A percentile compares a stretch with the other conserved stretches of the same genome.
These are phyloP conservation scores for Delitschia confertaspora DNA, from an alignment of 495 filamentous ascomycete genomes.

Conservation along the genomic window DNA sequence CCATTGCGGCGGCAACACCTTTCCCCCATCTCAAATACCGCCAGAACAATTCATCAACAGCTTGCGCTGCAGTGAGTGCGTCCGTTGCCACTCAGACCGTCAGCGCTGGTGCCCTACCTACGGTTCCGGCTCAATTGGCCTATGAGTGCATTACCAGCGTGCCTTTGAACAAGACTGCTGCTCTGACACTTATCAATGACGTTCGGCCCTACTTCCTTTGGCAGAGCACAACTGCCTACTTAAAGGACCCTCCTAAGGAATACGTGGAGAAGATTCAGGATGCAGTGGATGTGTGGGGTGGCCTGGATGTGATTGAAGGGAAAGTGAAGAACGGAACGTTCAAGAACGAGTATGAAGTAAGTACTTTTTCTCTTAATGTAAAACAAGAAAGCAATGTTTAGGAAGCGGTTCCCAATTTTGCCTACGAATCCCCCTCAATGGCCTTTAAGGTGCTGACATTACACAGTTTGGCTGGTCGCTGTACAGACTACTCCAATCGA, in stretches of 20 bases:
- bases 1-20: conserved; percentile 13
- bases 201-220: conserved; percentile 30
- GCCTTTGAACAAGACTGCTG: conserved; percentile 25
- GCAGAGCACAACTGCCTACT: conserved; percentile 30
- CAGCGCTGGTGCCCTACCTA: conserved; percentile 9
- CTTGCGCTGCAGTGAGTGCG: conserved; percentile 22
- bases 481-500: conserved; percentile 27
- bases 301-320: conserved; percentile 23
- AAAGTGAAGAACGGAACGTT: conserved; percentile 23
- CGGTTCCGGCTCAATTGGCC: conserved; percentile 25
- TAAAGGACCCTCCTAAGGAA: conserved; percentile 32
- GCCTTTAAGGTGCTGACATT: not conserved
- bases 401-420: not conserved
- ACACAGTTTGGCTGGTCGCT: conserved; percentile 29
- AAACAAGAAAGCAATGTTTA: not conserved
- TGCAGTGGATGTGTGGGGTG: conserved; percentile 28
- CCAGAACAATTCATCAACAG: conserved; percentile 12
- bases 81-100: conserved; percentile 16
- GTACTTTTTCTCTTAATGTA: not conserved
- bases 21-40: conserved; percentile 7
- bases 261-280: conserved; percentile 32
- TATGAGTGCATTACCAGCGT: conserved; percentile 27
- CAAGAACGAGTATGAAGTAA: conserved; percentile 29
- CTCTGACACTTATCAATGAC: conserved; percentile 20
- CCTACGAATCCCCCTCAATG: not conserved